Evolutionary conservation across 192 early-diverging fungal species (phyloP).

Genomic region (Coemansia sp.): DNA sequence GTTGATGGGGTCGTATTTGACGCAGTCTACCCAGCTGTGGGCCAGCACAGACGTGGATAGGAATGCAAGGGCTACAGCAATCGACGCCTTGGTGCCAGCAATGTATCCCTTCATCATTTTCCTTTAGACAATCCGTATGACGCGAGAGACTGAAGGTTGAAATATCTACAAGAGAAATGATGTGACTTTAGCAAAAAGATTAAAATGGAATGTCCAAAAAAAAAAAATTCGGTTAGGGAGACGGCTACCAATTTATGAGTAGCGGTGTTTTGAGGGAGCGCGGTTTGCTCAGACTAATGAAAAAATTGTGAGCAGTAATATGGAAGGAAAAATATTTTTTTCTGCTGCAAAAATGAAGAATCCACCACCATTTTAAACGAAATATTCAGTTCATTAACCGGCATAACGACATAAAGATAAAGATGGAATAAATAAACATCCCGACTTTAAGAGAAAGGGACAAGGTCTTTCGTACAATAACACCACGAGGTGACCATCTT

Average conservation of each 20-base stretch:
- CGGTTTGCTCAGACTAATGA: background rate
- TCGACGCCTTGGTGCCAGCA: background rate
- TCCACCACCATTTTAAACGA: background rate
- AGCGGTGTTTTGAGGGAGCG: background rate
- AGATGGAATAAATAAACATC: background rate
- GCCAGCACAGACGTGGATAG: slow-evolving; percentile 43
- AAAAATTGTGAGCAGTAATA: background rate
- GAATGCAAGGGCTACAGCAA: background rate
- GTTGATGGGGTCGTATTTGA: slow-evolving; percentile 50
- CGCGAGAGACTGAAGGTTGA: no score
- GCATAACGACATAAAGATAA: background rate
- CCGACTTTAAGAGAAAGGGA: background rate
- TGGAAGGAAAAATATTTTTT: background rate
- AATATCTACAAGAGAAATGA: background rate
- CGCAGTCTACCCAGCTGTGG: slow-evolving; percentile 64
- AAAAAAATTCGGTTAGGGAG: background rate
- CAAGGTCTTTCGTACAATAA: background rate
- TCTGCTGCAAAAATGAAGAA: background rate
- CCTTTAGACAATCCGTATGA: background rate
- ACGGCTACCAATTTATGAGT: background rate
- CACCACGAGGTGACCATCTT: background rate
- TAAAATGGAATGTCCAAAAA: background rate
- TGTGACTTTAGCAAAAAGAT: no score
- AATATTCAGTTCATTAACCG: background rate
- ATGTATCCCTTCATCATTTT: background rate